These are phyloP conservation scores for Verticillium isaacii DNA, from an alignment of 2,329 filamentous ascomycete genomes.

Conservation along the genomic window DNA sequence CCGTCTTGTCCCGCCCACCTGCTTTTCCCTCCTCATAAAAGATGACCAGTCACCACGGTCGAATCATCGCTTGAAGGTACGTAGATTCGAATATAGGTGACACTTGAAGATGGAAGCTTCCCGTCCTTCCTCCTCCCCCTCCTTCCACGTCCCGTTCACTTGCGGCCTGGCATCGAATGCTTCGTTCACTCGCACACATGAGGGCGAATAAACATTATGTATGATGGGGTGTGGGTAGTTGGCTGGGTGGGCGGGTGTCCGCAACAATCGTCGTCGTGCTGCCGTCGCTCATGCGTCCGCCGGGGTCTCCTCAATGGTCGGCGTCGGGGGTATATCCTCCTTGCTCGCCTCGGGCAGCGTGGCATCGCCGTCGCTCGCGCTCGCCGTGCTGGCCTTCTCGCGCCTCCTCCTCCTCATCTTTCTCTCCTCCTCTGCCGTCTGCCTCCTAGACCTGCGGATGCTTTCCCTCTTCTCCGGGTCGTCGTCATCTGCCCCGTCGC, in stretches of 20 bases:
- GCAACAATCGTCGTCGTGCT: constrained; percentile 4
- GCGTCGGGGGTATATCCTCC: constrained; percentile 13
- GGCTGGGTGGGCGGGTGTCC: constrained; percentile 8
- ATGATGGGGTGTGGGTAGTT: constrained; percentile 6
- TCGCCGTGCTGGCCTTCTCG: constrained; percentile 47
- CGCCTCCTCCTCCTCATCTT: constrained; percentile 61
- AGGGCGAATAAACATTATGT: constrained; percentile 13
- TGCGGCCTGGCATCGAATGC: background rate
- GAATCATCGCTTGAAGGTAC: background rate
- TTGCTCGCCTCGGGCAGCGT: constrained; percentile 10
- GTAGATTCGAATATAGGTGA: constrained; percentile 5
- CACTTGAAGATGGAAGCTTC: constrained; percentile 1
- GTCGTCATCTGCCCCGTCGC: constrained; percentile 51
- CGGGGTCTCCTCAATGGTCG: constrained; percentile 11
- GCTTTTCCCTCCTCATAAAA: background rate
- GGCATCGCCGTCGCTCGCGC: constrained; percentile 17
- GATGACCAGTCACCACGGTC: background rate
- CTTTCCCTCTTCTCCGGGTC: constrained; percentile 50
- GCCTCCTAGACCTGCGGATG: constrained; percentile 56
- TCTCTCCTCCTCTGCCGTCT: constrained; percentile 77
- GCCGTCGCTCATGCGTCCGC: constrained; percentile 11
- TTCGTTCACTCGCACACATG: background rate
- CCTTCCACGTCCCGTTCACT: background rate
- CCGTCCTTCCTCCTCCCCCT: background rate
- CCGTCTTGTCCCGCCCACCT: background rate